Base-by-base conservation (phyloP, 2,329 filamentous ascomycete species). In the Fusarium udum region DNA sequence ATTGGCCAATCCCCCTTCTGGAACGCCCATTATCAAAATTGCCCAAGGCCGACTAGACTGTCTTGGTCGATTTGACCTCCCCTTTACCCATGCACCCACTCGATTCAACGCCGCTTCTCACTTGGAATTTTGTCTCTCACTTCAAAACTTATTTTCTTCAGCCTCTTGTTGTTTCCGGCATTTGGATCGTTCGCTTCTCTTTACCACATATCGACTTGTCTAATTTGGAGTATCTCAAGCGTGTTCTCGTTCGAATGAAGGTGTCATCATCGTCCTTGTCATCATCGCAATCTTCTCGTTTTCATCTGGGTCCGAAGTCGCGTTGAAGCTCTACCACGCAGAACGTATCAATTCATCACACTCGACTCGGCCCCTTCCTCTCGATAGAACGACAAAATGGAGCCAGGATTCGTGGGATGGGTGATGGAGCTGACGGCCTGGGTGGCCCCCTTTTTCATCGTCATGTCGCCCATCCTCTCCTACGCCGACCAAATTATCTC, bases 401-500 rank as follows among this genome's bases (percentile, higher is more conserved):
- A 61, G 26, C 48, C 62, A 39, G 56, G 71, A 45, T 31, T 74
- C 37, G 59, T 75, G 69, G 68, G 67, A 64, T 78, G 77, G 77
- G 37, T 78, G 32, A 71, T 77, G 61, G 72, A 74, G 53, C 52
- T 78, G 69, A 85, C 88, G 79, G 87, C 87, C 83, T 86, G 87
- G 78, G 80, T 89, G 70, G 89, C 90, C 80, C 90, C 90, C 28
- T 80, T 90, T 62, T 92, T 92, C 79, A 85, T 92, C 70, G 85
- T 91, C 75, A 74, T 89, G 74, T 92, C 90, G 75, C 90, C 90
- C 24, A 84, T 92, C 51, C 82, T 91, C 45, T 91, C 90, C 61
- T 92, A 92, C 80, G 86, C 87, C 77, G 90, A 92, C 82, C 90
- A 92, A 83, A 89, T 88, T 32, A 78, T 90, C 52, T 87, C 90